Evolutionary conservation across 164 flowering plant genomes (phyloP), one percentile per base, ranked within the genome.

Genomic region (Stephania cephalantha): DNA sequence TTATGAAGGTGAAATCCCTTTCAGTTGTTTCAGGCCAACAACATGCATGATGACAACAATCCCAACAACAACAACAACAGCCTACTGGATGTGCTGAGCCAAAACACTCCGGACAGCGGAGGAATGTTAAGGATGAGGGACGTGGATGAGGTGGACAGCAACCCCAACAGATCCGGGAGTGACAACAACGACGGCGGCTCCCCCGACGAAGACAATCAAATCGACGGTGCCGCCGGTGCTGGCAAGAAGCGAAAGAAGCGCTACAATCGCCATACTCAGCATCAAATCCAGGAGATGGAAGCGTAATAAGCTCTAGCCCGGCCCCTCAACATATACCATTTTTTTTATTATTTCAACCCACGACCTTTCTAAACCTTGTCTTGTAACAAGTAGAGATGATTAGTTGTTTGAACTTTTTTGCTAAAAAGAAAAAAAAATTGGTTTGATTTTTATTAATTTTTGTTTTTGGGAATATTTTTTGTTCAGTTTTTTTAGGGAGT

Each of bases 191-290:
- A 90, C 46, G 89, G 87, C 0, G 88, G 25, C 66, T 61, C 77
- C 31, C 85, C 94, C 1, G 90, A 89, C 5, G 93, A 89, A 15
- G 85, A 70, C 91, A 84, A 76, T 20, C 86, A 75, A 11, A 88
- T 25, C 25, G 42, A 4, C 42, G 42, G 1, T 35, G 42, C 3
- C 42, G 42, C 42, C 2, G 42, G 42, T 4, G 42, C 42, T 4
- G 42, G 42, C 42, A 35, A 35, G 42, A 61, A 61, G 20, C 29
- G 72, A 55, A 90, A 87, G 85, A 93, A 91, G 78, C 91, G 97
- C 0, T 91, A 93, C 77, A 97, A 96, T 79, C 94, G 99, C 77
- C 98, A 96, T 78, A 94, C 99, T 8, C 97, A 90, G 69, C 95
- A 82, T 71, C 99, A 96, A 77, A 96, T 96, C 78, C 95, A 89